Conservation (phyloP, 75 land plant genomes). For the Gnetum montanum region DNA sequence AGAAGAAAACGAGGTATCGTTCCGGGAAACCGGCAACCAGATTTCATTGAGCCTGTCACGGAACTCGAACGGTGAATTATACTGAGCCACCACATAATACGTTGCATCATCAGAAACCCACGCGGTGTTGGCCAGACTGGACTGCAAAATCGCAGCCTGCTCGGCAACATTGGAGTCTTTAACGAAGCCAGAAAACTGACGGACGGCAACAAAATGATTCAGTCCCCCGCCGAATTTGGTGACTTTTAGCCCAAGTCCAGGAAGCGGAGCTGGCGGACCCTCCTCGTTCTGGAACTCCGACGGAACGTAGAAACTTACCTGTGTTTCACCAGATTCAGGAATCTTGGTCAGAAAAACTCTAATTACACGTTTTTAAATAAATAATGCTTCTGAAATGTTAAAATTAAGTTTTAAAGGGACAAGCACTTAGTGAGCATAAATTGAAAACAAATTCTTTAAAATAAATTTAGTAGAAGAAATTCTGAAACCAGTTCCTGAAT, state of each 20-base stretch:
- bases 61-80: slow-evolving; percentile 64
- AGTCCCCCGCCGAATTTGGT: slow-evolving; percentile 31
- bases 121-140: slow-evolving; percentile 33
- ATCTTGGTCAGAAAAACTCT: no score
- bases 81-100: slow-evolving; percentile 56
- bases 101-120: slow-evolving; percentile 20
- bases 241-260: slow-evolving; percentile 27
- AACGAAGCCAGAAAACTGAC: slow-evolving; percentile 63
- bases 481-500: no score
- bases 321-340: no score
- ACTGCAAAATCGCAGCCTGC: slow-evolving; percentile 51
- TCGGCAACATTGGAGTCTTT: slow-evolving; percentile 33
- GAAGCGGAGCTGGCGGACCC: slow-evolving; percentile 39
- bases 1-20: no score
- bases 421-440: no score
- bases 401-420: no score
- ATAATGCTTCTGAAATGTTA: no score
- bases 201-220: slow-evolving; percentile 42
- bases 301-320: slow-evolving; percentile 68
- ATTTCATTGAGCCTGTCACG: slow-evolving; percentile 58
- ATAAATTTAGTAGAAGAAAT: no score
- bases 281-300: slow-evolving; percentile 9
- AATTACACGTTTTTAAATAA: no score
- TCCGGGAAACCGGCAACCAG: slow-evolving; percentile 36
- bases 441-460: no score